phyloP scores from a whole-genome alignment of 495 filamentous ascomycete species.

The Neurospora sp. region DNA sequence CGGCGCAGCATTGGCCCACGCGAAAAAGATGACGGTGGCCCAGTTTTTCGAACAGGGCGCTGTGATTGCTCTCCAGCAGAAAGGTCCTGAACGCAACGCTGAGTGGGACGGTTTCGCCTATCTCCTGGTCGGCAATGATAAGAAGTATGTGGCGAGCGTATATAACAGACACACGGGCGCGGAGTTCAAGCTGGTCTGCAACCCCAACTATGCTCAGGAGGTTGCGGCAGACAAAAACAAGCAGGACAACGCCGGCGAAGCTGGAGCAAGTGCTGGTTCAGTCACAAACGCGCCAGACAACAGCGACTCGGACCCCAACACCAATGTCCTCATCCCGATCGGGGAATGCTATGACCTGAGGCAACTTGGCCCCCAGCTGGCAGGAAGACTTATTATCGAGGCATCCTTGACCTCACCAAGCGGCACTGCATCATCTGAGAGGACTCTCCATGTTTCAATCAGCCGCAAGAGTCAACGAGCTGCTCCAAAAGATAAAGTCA shows the following conservation, averaged over 20 bases:
- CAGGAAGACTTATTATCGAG: not conserved
- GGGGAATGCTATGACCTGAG: not conserved
- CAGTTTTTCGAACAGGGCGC: constrained; percentile 5
- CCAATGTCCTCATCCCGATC: not conserved
- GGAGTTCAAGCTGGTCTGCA: constrained; percentile 1
- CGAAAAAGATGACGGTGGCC: not conserved
- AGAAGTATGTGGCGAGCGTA: not conserved
- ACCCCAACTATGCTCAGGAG: not conserved
- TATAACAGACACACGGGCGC: not conserved
- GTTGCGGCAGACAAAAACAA: not conserved
- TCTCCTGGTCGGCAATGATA: not conserved
- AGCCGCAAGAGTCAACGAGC: not conserved
- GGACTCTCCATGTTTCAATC: not conserved
- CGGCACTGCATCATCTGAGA: not conserved
- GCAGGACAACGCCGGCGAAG: not conserved
- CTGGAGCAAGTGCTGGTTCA: not conserved
- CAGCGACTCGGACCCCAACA: not conserved
- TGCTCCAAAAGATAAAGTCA: not conserved
- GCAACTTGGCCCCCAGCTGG: not conserved
- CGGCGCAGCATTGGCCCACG: constrained; percentile 1
- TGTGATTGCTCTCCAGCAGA: not conserved
- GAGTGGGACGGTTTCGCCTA: not conserved
- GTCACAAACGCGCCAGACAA: not conserved
- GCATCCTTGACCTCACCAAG: not conserved
- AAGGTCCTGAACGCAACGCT: not conserved